phyloP scores from a whole-genome alignment of 208 protist species.

The Trypanosoma congolense region DNA sequence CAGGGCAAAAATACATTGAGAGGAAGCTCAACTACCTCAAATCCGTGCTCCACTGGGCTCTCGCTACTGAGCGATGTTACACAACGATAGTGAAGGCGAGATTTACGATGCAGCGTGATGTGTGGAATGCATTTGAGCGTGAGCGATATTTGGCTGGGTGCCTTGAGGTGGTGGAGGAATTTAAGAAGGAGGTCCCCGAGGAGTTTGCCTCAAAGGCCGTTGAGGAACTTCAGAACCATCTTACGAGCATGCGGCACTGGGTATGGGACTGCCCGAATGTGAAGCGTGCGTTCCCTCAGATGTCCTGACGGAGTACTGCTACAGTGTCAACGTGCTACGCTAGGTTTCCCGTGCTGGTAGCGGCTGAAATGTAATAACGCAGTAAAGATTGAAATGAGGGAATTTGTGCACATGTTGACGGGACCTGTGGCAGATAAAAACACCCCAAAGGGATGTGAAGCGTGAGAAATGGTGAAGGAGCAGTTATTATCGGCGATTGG shows the following conservation, averaged over 20 bases:
- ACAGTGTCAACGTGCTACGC: too few relatives aligned
- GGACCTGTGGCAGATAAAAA: too few relatives aligned
- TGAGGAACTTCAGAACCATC: constrained; percentile 69
- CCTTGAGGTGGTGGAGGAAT: constrained; percentile 72
- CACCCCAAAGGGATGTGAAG: too few relatives aligned
- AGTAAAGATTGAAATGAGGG: too few relatives aligned
- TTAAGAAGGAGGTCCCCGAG: constrained; percentile 65
- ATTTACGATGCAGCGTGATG: constrained; percentile 73
- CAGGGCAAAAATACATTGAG: constrained; percentile 60
- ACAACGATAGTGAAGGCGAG: constrained; percentile 76
- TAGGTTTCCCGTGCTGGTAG: too few relatives aligned
- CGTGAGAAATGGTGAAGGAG: too few relatives aligned
- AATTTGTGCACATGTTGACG: too few relatives aligned
- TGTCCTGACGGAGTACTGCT: constrained; percentile 14
- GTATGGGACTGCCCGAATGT: constrained; percentile 86
- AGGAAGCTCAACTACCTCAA: constrained; percentile 83
- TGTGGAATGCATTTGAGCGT: constrained; percentile 87
- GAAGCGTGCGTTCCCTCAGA: constrained; percentile 74
- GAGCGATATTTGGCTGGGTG: constrained; percentile 83
- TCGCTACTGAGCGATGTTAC: constrained; percentile 66
- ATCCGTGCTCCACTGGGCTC: constrained; percentile 74
- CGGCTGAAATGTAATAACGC: too few relatives aligned
- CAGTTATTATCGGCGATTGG: too few relatives aligned
- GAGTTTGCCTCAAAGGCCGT: constrained; percentile 79
- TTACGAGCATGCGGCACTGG: constrained; percentile 87